These are phyloP conservation scores for Wickerhamomyces mucosus DNA, from an alignment of 805 yeast species.

Conservation along the genomic window DNA sequence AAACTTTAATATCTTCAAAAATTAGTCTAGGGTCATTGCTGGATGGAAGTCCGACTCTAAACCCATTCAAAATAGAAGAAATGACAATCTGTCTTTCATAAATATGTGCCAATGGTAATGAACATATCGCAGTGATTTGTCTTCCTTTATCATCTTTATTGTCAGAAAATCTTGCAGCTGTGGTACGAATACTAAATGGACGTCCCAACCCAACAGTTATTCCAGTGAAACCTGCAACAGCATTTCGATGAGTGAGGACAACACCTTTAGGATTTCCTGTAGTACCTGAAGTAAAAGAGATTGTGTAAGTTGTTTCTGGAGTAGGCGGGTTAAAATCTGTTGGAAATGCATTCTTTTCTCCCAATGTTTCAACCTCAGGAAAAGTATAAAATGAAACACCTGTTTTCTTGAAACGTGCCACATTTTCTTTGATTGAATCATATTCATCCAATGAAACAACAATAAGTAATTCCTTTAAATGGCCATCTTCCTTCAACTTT, in stretches of 20 bases:
- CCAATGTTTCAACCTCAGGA: constrained; percentile 33
- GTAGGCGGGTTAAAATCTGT: constrained; percentile 33
- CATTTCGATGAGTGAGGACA: constrained; percentile 39
- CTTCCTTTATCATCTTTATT: constrained; percentile 15
- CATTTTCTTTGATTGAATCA: constrained; percentile 21
- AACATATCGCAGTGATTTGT: constrained; percentile 27
- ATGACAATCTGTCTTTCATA: constrained; percentile 36
- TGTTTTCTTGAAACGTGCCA: constrained; percentile 17
- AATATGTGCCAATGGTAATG: constrained; percentile 51
- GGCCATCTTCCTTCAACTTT: constrained; percentile 27
- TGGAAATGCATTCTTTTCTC: constrained; percentile 33
- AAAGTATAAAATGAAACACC: constrained; percentile 31
- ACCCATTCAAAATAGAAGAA: constrained; percentile 35
- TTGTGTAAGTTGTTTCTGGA: constrained; percentile 44
- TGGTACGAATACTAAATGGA: constrained; percentile 12
- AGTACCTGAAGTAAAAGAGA: constrained; percentile 69
- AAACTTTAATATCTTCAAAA: constrained; percentile 44
- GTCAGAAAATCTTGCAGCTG: constrained; percentile 3
- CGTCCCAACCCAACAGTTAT: constrained; percentile 21
- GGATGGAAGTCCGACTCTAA: constrained; percentile 20
- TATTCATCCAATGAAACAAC: constrained; percentile 48
- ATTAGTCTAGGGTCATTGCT: constrained; percentile 43
- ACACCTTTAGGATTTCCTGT: constrained; percentile 73
- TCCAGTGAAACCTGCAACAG: constrained; percentile 37
- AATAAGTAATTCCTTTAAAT: constrained; percentile 31